Evolutionary conservation across 495 filamentous ascomycete species (phyloP).

Genomic region (Penicillium salamii): DNA sequence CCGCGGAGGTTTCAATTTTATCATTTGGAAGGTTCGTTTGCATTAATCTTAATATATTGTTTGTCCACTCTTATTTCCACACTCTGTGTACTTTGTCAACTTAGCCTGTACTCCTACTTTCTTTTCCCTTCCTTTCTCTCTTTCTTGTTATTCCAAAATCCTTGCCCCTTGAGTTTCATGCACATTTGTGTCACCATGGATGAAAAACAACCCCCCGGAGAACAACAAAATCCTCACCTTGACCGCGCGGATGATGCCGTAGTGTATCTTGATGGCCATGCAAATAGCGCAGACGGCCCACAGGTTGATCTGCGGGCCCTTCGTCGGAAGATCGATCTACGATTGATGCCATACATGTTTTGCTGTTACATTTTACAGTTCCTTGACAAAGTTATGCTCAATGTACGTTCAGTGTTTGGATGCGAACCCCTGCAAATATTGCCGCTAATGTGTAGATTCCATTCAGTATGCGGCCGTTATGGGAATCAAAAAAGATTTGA

Average conservation of each 20-base stretch:
- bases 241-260: slow-evolving; percentile 32
- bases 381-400: slow-evolving; percentile 64
- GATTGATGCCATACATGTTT: slow-evolving; percentile 57
- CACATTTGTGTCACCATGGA: slow-evolving; percentile 6
- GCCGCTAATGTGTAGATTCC: background rate
- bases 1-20: background rate
- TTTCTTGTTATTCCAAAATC: background rate
- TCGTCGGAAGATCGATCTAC: slow-evolving; percentile 46
- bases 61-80: background rate
- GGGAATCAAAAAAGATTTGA: slow-evolving; percentile 48
- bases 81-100: background rate
- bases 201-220: slow-evolving; percentile 10
- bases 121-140: background rate
- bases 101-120: background rate
- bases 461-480: slow-evolving; percentile 54
- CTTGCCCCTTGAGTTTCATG: too few species aligned
- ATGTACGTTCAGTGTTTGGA: slow-evolving; percentile 34
- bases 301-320: slow-evolving; percentile 17
- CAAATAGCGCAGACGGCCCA: background rate
- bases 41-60: background rate
- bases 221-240: background rate
- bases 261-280: slow-evolving; percentile 30
- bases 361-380: slow-evolving; percentile 62
- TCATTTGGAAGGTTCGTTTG: background rate
- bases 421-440: slow-evolving; percentile 2